phyloP scores from a whole-genome alignment of 2,329 filamentous ascomycete species.

The Botrytis byssoidea region DNA sequence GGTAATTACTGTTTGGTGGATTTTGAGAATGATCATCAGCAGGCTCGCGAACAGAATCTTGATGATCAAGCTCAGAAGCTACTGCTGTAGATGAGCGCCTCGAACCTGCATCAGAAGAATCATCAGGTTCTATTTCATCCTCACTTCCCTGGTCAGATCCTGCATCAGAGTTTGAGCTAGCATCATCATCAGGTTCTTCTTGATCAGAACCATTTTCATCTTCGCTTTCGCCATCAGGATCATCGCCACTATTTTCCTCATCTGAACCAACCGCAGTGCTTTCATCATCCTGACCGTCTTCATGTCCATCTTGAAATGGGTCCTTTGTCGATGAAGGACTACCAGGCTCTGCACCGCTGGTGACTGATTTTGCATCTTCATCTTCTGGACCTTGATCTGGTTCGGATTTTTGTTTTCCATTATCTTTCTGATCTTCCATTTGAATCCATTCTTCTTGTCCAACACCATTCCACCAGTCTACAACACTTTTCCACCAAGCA shows the following conservation, averaged over 20 bases:
- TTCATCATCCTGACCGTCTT: background rate
- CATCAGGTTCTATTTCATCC: background rate
- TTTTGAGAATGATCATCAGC: background rate
- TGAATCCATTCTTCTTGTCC: conserved; percentile 14
- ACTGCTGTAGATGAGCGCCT: conserved; percentile 7
- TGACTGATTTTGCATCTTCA: background rate
- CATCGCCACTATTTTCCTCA: background rate
- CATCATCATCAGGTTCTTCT: background rate
- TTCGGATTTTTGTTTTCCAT: background rate
- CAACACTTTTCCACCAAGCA: background rate
- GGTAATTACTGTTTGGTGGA: background rate
- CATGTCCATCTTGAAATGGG: background rate
- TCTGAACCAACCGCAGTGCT: background rate
- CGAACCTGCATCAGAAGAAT: background rate
- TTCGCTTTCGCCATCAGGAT: background rate
- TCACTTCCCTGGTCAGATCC: background rate
- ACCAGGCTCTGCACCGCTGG: background rate
- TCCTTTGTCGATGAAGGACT: background rate
- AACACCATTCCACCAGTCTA: background rate
- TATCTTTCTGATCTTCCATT: background rate
- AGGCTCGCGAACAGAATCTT: background rate
- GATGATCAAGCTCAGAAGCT: background rate
- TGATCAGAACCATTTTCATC: background rate
- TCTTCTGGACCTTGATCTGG: background rate
- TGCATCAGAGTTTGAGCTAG: background rate